Evolutionary conservation across 345 rosid species (phyloP), one percentile per base, ranked within the genome.

Genomic region (Bruguiera gymnorhiza): DNA sequence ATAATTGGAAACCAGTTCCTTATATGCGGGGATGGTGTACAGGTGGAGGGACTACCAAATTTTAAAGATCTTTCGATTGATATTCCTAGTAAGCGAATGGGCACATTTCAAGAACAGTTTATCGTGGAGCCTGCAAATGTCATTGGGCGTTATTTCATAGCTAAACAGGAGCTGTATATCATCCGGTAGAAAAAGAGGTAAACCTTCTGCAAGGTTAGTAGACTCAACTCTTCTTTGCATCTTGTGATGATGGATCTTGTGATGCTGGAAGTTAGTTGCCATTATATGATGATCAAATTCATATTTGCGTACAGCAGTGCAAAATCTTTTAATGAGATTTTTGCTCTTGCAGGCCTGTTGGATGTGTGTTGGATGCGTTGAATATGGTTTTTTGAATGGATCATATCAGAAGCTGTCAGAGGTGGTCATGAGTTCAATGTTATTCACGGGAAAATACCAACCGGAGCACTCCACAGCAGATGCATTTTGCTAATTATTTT

Each of bases 21-120:
- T 60, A 91, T 94, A 4, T 94, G 98, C 52, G 98, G 98, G 8
- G 93, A 91, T 65, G 97, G 98, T 34, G 69, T 94, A 75, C 97
- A 94, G 75, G 96, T 83, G 20, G 96, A 94, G 71, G 98, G 97
- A 59, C 78, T 88, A 83, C 95, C 95, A 0, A 86, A 87, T 84
- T 83, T 94, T 67, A 88, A 81, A 76, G 97, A 94, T 81, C 91
- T 91, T 46, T 81, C 90, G 2, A 86, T 91, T 7, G 98, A 94
- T 79, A 66, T 94, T 5, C 77, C 89, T n/a, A 79, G 85, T 76
- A 83, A 85, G 79, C 88, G 90, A 13, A 91, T 88, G 84, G 98
- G 98, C 57, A 85, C 85, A 20, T 94, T 94, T 70, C 85, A 86
- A 72, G 98, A 91, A 77, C 96, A 94, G 72, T 91, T 94, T 60